Conservation (phyloP, 2,329 filamentous ascomycete genomes). For the Alternaria triticimaculans region DNA sequence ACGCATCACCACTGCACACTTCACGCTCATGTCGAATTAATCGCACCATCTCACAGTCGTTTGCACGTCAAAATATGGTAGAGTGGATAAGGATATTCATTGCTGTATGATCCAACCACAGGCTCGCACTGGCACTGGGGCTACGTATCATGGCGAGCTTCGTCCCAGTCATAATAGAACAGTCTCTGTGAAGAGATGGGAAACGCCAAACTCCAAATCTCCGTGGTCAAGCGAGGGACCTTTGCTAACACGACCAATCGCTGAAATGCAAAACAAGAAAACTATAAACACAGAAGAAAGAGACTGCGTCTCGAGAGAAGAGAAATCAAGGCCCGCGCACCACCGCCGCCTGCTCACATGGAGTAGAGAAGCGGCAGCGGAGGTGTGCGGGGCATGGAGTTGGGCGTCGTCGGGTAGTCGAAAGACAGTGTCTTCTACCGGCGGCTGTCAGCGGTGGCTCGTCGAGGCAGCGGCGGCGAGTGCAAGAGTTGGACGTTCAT, state of each 20-base stretch:
- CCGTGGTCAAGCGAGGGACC: slow-evolving; percentile 43
- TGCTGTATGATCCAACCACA: slow-evolving; percentile 28
- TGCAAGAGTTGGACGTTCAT: slow-evolving; percentile 38
- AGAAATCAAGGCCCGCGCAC: slow-evolving; percentile 9
- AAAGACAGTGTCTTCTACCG: slow-evolving; percentile 73
- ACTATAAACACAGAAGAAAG: slow-evolving; percentile 31
- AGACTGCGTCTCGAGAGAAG: slow-evolving; percentile 27
- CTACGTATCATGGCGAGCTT: slow-evolving; percentile 14
- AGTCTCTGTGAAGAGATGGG: slow-evolving; percentile 9
- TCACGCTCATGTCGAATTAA: neutral
- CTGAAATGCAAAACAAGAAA: slow-evolving; percentile 49
- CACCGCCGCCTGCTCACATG: slow-evolving; percentile 24
- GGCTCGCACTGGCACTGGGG: slow-evolving; percentile 40
- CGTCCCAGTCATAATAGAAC: slow-evolving; percentile 5
- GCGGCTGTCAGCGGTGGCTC: slow-evolving; percentile 46
- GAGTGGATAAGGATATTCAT: slow-evolving; percentile 24
- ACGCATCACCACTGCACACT: neutral
- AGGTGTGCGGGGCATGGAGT: slow-evolving; percentile 76
- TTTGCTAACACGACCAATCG: slow-evolving; percentile 38
- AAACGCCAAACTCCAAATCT: slow-evolving; percentile 37
- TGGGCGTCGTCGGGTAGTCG: slow-evolving; percentile 67
- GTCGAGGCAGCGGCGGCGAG: slow-evolving; percentile 32
- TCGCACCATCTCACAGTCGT: slow-evolving; percentile 1
- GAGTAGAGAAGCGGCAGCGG: slow-evolving; percentile 51
- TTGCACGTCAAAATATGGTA: neutral